Evolutionary conservation across 768 basidiomycete species (phyloP).

Genomic region (Mycena sanguinolenta): DNA sequence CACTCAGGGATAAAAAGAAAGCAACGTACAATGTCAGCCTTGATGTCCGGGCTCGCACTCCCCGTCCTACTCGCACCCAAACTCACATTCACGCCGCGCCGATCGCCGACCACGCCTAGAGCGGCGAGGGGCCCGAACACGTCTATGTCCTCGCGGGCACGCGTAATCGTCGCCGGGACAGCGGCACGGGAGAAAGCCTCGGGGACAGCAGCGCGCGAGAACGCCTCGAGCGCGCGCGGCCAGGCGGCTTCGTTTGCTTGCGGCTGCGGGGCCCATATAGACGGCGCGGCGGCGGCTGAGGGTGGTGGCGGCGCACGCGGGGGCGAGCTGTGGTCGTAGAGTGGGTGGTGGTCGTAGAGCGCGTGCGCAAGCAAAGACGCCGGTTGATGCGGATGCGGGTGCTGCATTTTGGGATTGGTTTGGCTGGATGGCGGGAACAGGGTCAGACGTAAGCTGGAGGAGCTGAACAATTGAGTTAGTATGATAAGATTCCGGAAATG

Average conservation of each 20-base stretch:
- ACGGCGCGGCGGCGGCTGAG: constrained; percentile 38
- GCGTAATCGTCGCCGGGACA: constrained; percentile 48
- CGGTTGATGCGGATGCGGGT: not conserved
- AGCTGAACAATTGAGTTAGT: not conserved
- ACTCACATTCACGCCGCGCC: constrained; percentile 26
- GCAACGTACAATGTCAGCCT: constrained; percentile 59
- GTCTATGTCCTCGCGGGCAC: constrained; percentile 80
- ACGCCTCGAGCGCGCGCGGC: constrained; percentile 76
- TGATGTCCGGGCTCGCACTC: constrained; percentile 24
- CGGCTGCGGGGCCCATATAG: constrained; percentile 89
- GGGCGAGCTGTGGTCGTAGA: constrained; percentile 57
- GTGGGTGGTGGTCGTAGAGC: constrained; percentile 41
- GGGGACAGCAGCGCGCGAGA: constrained; percentile 46
- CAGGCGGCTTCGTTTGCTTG: constrained; percentile 76
- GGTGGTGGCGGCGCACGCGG: constrained; percentile 23
- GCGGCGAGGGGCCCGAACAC: constrained; percentile 69
- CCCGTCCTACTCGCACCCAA: constrained; percentile 58
- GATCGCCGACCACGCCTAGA: constrained; percentile 71
- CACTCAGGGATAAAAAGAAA: constrained; percentile 31
- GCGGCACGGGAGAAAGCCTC: constrained; percentile 56
- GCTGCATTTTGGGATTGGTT: not conserved
- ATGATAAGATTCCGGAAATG: no score
- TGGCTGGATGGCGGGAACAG: not conserved
- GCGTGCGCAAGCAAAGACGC: constrained; percentile 46
- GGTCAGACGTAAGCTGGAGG: not conserved